phyloP scores from a whole-genome alignment of 148 eudicot genomes.

The Nepenthes mirabilis region DNA sequence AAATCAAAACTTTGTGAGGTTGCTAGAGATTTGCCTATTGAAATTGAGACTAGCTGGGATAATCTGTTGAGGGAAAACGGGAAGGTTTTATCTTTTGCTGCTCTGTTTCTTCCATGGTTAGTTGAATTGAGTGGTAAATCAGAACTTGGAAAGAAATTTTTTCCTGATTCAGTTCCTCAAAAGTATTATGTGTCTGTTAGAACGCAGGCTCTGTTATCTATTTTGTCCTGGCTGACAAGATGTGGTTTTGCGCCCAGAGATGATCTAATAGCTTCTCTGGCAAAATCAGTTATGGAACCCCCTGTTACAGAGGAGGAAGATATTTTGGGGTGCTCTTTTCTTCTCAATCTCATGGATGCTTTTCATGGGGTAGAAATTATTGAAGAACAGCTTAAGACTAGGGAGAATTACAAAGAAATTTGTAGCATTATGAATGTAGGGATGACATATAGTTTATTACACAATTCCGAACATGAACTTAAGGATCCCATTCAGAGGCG shows the following conservation, averaged over 20 bases:
- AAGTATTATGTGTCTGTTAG: conserved; percentile 38
- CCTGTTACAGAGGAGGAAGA: conserved; percentile 91
- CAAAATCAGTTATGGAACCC: conserved; percentile 74
- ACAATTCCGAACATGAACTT: conserved; percentile 51
- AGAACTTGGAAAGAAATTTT: conserved; percentile 42
- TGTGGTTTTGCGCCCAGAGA: conserved; percentile 81
- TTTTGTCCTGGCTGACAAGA: conserved; percentile 83
- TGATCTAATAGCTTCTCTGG: conserved; percentile 69
- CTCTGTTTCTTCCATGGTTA: conserved; percentile 86
- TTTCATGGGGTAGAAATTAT: conserved; percentile 88
- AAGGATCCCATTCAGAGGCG: conserved; percentile 65
- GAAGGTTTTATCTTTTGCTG: conserved; percentile 61
- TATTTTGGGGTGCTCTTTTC: conserved; percentile 68
- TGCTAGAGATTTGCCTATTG: conserved; percentile 49
- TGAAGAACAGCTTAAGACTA: conserved; percentile 65
- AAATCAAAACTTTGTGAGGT: conserved; percentile 41
- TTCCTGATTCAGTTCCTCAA: conserved; percentile 27
- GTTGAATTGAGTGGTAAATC: conserved; percentile 43
- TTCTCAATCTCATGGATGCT: conserved; percentile 83
- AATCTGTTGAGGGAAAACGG: conserved; percentile 50
- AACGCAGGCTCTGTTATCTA: conserved; percentile 52
- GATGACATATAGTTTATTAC: conserved; percentile 76
- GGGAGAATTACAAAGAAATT: conserved; percentile 68
- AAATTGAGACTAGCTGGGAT: conserved; percentile 46
- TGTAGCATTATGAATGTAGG: conserved; percentile 93